Base-by-base conservation (phyloP, 805 yeast genomes). In the Lipomyces sp. region DNA sequence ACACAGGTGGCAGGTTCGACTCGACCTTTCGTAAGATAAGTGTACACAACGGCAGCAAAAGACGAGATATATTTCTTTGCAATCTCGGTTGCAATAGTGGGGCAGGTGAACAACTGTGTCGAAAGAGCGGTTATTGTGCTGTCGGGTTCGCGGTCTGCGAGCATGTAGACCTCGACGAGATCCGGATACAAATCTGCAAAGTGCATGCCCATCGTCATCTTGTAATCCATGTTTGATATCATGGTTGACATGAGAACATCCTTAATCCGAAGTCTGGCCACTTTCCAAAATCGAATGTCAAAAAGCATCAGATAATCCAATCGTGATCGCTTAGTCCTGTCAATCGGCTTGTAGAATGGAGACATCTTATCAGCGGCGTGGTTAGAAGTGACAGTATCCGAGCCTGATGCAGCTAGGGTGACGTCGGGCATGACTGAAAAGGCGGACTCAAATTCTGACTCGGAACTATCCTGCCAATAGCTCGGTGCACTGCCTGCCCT, bases 51-150 rank as follows among this genome's bases (percentile, higher is more conserved):
- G 4, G 86, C 81, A 49, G 84, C 67, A 49, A 85, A 76, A 43
- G 81, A 73, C 1, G 81, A 72, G 19, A 84, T 68, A 54, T 83
- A 86, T 60, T 81, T 84, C 28, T 72, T 67, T 5, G 81, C 74
- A 23, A 86, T 77, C 24, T 79, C 70, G 3, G 74, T 77, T 0
- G 95, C 82, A 57, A 84, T 83, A 0, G 89, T 78, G 0, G 97
- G 96, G 47, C 95, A 84, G 0, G 97, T 90, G 67, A 89, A 89
- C 21, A 93, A 70, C 68, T 93, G 98, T 0, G 91, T 82, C 0
- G 95, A 81, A 19, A 91, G 69, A 34, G 83, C 79, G 34, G 82
- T 76, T 71, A 90, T 74, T 11, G 91, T 86, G 47, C 79, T 69
- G 60, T 89, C 96, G 0, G 96, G 95, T 63, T 93, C 98, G 53